phyloP scores from a whole-genome alignment of 2,329 filamentous ascomycete species.

The Lecanosticta acicola region DNA sequence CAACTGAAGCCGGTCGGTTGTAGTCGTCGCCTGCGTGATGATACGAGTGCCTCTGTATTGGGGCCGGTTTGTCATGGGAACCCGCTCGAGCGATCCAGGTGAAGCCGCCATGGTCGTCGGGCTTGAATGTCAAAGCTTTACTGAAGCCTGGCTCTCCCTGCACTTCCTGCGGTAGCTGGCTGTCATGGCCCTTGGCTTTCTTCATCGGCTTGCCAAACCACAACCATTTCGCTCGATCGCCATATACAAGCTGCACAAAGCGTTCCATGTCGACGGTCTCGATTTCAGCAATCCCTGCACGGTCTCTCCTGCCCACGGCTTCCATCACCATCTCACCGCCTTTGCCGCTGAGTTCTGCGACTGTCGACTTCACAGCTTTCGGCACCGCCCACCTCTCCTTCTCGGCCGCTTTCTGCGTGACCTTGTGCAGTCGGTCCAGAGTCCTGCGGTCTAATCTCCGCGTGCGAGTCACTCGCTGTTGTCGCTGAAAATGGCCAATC shows the following conservation, averaged over 20 bases:
- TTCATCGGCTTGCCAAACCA: conserved; percentile 88
- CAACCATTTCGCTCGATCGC: conserved; percentile 84
- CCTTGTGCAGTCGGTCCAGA: conserved; percentile 69
- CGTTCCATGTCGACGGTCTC: conserved; percentile 86
- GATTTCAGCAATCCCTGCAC: conserved; percentile 83
- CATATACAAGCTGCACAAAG: conserved; percentile 71
- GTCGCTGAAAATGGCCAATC: conserved; percentile 84
- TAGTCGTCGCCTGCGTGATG: conserved; percentile 20
- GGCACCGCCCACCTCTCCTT: conserved; percentile 90
- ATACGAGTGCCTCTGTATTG: conserved; percentile 14
- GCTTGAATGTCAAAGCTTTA: conserved; percentile 48
- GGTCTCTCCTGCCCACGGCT: conserved; percentile 79
- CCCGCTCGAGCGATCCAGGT: conserved; percentile 43
- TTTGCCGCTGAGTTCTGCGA: conserved; percentile 88
- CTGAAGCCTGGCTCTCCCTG: conserved; percentile 15
- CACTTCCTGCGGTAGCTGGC: conserved; percentile 9
- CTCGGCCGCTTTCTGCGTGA: conserved; percentile 83
- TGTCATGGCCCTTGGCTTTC: conserved; percentile 28
- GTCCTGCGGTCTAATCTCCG: conserved; percentile 78
- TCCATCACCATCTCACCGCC: conserved; percentile 91
- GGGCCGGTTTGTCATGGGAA: conserved; percentile 41
- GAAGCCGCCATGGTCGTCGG: conserved; percentile 50
- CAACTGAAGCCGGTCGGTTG: conserved; percentile 18
- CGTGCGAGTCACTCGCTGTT: conserved; percentile 71
- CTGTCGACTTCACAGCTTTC: conserved; percentile 88